A percentile compares a stretch with the other conserved stretches of the same genome.
phyloP scores from a whole-genome alignment of 768 basidiomycete species.

The Amanita subjunquillea region DNA sequence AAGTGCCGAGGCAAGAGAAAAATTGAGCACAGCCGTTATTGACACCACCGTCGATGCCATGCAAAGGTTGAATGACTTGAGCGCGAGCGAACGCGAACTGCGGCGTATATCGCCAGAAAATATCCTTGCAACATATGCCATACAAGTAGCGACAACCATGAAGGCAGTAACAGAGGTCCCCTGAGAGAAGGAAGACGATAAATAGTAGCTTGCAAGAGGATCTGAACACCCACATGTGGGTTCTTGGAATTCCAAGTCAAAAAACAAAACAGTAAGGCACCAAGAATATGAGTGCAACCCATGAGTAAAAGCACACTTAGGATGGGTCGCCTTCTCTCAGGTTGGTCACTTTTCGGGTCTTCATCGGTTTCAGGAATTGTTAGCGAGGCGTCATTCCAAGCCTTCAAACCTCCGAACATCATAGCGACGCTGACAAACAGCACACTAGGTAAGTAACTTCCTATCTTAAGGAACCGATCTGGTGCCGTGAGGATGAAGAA shows the following conservation, averaged over 20 bases:
- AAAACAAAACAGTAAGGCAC: conserved; percentile 37
- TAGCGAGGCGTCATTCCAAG: conserved; percentile 67
- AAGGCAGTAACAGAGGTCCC: conserved; percentile 19
- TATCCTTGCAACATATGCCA: conserved; percentile 15
- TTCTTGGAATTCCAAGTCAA: conserved; percentile 36
- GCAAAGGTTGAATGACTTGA: conserved; percentile 74
- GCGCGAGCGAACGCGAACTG: conserved; percentile 34
- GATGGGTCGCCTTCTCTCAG: conserved; percentile 36
- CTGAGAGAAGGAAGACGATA: conserved; percentile 12
- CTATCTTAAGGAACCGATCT: conserved; percentile 76
- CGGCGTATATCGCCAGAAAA: conserved; percentile 13
- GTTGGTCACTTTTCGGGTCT: conserved; percentile 11
- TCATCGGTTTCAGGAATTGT: conserved; percentile 12
- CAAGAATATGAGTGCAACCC: conserved; percentile 44
- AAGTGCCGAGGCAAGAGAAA: conserved; percentile 74
- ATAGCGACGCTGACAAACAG: conserved; percentile 77
- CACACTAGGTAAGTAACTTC: conserved; percentile 81
- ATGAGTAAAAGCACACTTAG: conserved; percentile 43
- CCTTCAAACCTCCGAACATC: conserved; percentile 72
- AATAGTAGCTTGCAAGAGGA: background rate
- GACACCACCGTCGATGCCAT: conserved; percentile 79
- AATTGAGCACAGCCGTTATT: conserved; percentile 82
- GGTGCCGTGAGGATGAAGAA: conserved; percentile 73
- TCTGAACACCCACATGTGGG: conserved; percentile 23
- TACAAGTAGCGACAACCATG: conserved; percentile 10